Base-by-base conservation (phyloP, 208 protist genomes). In the Crithidia sp. region DNA sequence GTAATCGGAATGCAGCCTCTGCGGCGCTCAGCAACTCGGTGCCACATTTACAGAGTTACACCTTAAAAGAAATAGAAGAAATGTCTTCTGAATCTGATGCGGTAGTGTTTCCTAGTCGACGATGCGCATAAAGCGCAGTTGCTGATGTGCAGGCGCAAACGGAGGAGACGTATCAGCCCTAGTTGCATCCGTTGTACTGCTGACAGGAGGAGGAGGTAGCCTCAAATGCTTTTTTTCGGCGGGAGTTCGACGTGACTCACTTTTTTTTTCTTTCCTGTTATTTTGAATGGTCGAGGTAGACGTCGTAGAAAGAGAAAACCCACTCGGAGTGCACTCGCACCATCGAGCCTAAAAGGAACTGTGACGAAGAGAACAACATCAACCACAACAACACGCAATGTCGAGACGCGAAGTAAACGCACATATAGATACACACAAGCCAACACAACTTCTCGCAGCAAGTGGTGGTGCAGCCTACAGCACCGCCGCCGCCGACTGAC, bases 61-160 rank as follows among this genome's bases (percentile, higher is more conserved):
- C 14, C 52, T 9, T 28, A 55, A 40, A 75, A 76, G 52, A 74
- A 57, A 73, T 57, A 71, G 56, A 41, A 57, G 5, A 12, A 28
- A 2, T 28, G 28, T 1, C 28, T 28, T 28, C 28, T 28, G 1
- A 28, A 28, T 28, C 1, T 28, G 28, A 2, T 28, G 28, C 28
- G 28, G 28, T 1, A 28, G 0, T 28, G 28, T 1, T 28, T 28
- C 0, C 28, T 28, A 0, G 28, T 1, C 28, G 28, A 28, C 28
- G 28, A 28, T 28, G 1, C 28, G 28, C 28, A 2, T 28, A 28
- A 1, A 28, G 28, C 28, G 1, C 0, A 28, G 28, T 28, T 28
- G 28, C 28, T 28, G 28, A 28, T 28, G 28, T 28, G 28, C 28
- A 28, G 54, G 7, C 7, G 2, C 16, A 58, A 58, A 39, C 12